phyloP scores from a whole-genome alignment of 2,329 filamentous ascomycete species.

The Fusarium sp. region DNA sequence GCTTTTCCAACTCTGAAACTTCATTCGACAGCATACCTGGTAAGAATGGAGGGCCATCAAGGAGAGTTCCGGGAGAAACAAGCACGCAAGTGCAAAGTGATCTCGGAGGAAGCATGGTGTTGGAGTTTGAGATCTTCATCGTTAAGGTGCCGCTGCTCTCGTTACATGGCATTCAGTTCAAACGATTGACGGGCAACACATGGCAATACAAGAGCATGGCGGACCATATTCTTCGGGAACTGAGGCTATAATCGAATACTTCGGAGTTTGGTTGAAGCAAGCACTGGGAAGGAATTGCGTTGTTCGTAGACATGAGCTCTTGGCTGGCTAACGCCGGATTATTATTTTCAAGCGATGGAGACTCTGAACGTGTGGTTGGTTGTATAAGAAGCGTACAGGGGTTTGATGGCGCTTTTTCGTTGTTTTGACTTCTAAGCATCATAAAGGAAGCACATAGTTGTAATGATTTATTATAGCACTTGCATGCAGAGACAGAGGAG shows the following conservation, averaged over 20 bases:
- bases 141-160: constrained; percentile 96
- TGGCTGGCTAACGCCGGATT: constrained; percentile 16
- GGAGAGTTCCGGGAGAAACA: constrained; percentile 82
- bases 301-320: constrained; percentile 28
- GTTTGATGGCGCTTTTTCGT: constrained; percentile 24
- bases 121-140: constrained; percentile 96
- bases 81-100: constrained; percentile 93
- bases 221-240: constrained; percentile 88
- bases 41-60: constrained; percentile 62
- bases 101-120: constrained; percentile 82
- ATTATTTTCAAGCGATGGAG: constrained; percentile 16
- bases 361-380: constrained; percentile 26
- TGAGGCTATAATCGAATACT: constrained; percentile 72
- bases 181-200: constrained; percentile 93
- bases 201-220: constrained; percentile 99
- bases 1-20: constrained; percentile 87
- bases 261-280: constrained; percentile 13
- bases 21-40: constrained; percentile 79
- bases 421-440: constrained; percentile 36
- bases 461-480: constrained; percentile 40
- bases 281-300: constrained; percentile 20
- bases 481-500: background rate
- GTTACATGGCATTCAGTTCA: constrained; percentile 97
- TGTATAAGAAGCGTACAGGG: constrained; percentile 37
- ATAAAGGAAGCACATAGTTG: constrained; percentile 42